Base-by-base conservation (phyloP, 2,329 filamentous ascomycete species). In the Cryphonectria carpinicola region DNA sequence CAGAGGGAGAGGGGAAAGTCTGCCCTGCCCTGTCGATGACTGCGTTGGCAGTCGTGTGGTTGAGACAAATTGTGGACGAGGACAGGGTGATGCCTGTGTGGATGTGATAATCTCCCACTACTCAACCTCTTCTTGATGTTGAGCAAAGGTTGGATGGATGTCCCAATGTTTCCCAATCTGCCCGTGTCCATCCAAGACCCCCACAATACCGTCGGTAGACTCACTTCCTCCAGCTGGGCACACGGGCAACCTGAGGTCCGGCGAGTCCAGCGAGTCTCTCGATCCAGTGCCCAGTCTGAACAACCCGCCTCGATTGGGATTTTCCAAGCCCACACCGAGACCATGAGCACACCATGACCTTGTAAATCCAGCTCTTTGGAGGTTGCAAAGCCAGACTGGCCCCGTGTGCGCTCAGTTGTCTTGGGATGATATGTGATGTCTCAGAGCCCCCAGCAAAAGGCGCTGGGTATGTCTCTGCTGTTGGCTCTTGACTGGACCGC, bases 41-140 rank as follows among this genome's bases (percentile, higher is more conserved):
- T 41, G 39, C 37, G 63, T 35, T 52, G 43, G 39, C 14, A 22
- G 32, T 14, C 41, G 22, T 39, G n/a, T 19, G 46, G 46, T 11
- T 65, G 63, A 65, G 63, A 65, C 63, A 65, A 8, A 52, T 28
- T 13, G 13, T 7, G 25, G 28, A 28, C 14, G 43, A 25, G 37
- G 43, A 46, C 63, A 52, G 43, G 63, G 63, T 49, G 63, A 65
- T 65, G 63, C 63, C 63, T 65, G 63, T 13, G 41, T 28, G 25
- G 5, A 43, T 5, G 28, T 13, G 19, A 17, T 28, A 25, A 28
- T 28, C 11, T 28, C 17, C n/a, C 58, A 37, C 35, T 37, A 10
- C 17, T 39, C 19, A 32, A 14, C n/a, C 25, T 56, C 52, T 14
- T 61, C 52, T 25, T 61, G 58, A 32, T 37, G 28, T 61, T 61